These are phyloP conservation scores for Aspergillus pseudoterreus DNA, from an alignment of 2,329 filamentous ascomycete genomes.

Conservation along the genomic window DNA sequence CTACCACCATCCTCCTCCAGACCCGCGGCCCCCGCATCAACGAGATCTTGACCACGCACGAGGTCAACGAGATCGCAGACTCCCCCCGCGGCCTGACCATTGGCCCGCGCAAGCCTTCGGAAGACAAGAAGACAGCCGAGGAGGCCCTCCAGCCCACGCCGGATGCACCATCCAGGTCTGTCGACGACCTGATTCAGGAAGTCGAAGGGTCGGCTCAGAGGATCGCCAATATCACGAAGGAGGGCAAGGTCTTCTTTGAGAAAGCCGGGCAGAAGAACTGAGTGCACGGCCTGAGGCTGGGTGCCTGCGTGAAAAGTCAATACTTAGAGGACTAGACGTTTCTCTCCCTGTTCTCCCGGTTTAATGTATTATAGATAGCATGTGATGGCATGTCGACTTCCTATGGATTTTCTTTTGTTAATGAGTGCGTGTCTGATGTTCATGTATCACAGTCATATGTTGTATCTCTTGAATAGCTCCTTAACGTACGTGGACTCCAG, in stretches of 20 bases:
- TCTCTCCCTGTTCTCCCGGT: constrained; percentile 6
- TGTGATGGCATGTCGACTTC: constrained; percentile 3
- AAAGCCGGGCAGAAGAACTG: constrained; percentile 22
- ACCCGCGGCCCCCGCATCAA: constrained; percentile 75
- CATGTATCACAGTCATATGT: no score
- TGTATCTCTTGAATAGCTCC: no score
- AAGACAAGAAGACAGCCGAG: constrained; percentile 17
- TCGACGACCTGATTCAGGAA: constrained; percentile 29
- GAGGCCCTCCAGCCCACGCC: constrained; percentile 22
- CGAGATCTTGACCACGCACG: constrained; percentile 71
- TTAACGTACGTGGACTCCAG: no score
- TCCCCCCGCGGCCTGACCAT: constrained; percentile 68
- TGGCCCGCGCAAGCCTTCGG: constrained; percentile 48
- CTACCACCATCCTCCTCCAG: constrained; percentile 80
- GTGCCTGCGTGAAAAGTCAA: constrained; percentile 3
- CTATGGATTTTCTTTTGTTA: not conserved
- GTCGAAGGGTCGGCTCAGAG: constrained; percentile 27
- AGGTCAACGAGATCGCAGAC: constrained; percentile 89
- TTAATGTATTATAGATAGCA: constrained; percentile 22
- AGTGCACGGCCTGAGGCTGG: constrained; percentile 1
- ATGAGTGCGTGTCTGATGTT: not conserved
- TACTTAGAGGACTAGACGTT: constrained; percentile 2
- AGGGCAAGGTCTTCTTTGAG: constrained; percentile 66
- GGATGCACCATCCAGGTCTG: constrained; percentile 21
- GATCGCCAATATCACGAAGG: constrained; percentile 55